phyloP scores from a whole-genome alignment of 139 green algal genomes.

The Diplosphaera chodatii region DNA sequence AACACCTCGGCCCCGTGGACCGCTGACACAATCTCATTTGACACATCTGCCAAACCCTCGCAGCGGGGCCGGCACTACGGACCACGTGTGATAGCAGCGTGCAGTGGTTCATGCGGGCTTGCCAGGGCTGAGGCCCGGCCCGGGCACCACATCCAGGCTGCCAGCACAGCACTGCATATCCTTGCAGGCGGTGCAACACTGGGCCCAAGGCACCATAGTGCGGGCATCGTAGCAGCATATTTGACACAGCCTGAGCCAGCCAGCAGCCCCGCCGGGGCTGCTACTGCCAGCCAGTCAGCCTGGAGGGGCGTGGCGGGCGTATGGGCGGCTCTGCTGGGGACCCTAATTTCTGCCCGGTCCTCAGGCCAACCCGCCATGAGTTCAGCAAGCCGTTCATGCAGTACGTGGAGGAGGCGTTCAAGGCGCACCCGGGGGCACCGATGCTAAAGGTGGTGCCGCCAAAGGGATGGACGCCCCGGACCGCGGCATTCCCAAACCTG shows the following conservation, averaged over 20 bases:
- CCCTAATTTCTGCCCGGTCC: background rate
- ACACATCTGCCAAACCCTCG: too few relatives aligned
- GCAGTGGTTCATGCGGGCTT: background rate
- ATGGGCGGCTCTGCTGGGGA: slow-evolving; percentile 2
- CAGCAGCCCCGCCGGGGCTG: background rate
- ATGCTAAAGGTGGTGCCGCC: slow-evolving; percentile 62
- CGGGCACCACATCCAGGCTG: background rate
- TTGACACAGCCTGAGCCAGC: too few relatives aligned
- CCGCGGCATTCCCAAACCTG: slow-evolving; percentile 31
- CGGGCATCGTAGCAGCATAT: background rate
- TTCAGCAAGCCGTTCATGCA: slow-evolving; percentile 43
- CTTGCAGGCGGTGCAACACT: too few relatives aligned
- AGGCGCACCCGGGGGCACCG: slow-evolving; percentile 29
- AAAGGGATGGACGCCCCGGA: slow-evolving; percentile 48
- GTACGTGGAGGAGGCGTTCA: slow-evolving; percentile 50
- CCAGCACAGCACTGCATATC: background rate
- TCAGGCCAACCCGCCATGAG: slow-evolving; percentile 36
- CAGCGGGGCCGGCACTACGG: too few relatives aligned
- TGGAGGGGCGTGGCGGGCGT: background rate
- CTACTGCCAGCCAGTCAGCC: background rate
- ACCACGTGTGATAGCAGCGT: too few relatives aligned
- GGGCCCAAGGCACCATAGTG: too few relatives aligned
- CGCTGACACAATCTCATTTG: too few relatives aligned
- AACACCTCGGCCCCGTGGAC: too few relatives aligned
- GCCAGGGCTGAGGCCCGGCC: background rate